phyloP scores from a whole-genome alignment of 2,329 filamentous ascomycete genomes.

The Stachybotrys chlorohalonatus region DNA sequence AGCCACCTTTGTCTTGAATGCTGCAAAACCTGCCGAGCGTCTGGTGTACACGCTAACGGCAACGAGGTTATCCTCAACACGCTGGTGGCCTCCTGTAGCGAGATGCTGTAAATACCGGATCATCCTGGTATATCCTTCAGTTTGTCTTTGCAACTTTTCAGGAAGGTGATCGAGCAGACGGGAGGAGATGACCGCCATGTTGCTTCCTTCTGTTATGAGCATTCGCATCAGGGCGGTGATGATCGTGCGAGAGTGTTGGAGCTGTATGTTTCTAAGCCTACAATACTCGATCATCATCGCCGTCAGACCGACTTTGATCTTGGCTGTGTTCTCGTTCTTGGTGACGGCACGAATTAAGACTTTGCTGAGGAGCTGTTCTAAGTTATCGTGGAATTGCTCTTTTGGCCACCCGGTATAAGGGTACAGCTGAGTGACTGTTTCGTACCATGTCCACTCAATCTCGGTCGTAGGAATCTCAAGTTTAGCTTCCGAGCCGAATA shows the following conservation, averaged over 20 bases:
- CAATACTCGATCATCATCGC: constrained; percentile 7
- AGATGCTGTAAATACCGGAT: constrained; percentile 6
- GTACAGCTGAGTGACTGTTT: constrained; percentile 7
- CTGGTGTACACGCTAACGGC: constrained; percentile 7
- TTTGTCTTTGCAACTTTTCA: constrained; percentile 4
- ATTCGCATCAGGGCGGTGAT: constrained; percentile 8
- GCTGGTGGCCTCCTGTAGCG: constrained; percentile 4
- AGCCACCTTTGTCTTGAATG: constrained; percentile 4
- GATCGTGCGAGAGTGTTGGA: constrained; percentile 8
- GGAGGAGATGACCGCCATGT: constrained; percentile 2
- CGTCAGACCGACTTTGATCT: constrained; percentile 4
- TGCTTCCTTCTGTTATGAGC: constrained; percentile 3
- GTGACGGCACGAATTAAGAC: constrained; percentile 8
- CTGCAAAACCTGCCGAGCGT: constrained; percentile 7
- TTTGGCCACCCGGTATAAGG: constrained; percentile 9
- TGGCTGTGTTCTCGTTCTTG: constrained; percentile 5
- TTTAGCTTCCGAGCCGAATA: constrained; percentile 5
- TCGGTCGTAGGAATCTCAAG: constrained; percentile 6
- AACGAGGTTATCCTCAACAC: constrained; percentile 1
- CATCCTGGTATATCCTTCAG: constrained; percentile 5
- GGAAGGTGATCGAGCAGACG: constrained; percentile 5
- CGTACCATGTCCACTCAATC: constrained; percentile 8
- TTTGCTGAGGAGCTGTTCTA: constrained; percentile 8
- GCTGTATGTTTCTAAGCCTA: constrained; percentile 8
- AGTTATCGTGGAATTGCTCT: constrained; percentile 5